Percentiles rank a stretch among this genome's conserved stretches.
Conservation (phyloP, 2,329 filamentous ascomycete genomes). For the Magnaporthiopsis rhizophila region DNA sequence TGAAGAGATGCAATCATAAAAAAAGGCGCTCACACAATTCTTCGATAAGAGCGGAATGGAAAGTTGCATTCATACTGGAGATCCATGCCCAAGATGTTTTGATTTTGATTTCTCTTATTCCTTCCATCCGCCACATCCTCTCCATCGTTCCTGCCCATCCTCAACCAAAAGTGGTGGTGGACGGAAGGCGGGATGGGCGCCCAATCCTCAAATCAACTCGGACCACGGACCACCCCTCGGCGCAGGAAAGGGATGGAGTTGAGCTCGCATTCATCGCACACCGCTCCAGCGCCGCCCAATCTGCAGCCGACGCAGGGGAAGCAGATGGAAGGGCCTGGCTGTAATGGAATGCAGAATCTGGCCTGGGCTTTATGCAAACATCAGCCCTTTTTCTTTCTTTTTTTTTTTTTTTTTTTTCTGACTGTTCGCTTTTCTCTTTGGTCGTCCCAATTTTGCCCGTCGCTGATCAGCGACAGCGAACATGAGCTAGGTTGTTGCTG, state of each 20-base stretch:
- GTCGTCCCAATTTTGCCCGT: neutral
- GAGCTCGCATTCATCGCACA: neutral
- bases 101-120: neutral
- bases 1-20: neutral
- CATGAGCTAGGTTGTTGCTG: neutral
- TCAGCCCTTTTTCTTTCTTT: neutral
- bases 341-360: neutral
- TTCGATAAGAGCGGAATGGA: neutral
- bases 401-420: neutral
- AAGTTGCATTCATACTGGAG: neutral
- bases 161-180: neutral
- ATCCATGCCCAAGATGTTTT: neutral
- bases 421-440: neutral
- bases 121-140: neutral
- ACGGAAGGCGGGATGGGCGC: neutral
- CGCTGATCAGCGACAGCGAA: neutral
- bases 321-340: neutral
- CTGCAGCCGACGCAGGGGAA: neutral
- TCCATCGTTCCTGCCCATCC: neutral
- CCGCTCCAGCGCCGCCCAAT: neutral
- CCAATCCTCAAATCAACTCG: neutral
- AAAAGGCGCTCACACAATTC: no score
- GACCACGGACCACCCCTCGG: neutral
- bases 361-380: neutral
- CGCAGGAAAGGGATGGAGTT: neutral